These are phyloP conservation scores for Herpetomonas tarakana DNA, from an alignment of 208 protist species.

Conservation along the genomic window DNA sequence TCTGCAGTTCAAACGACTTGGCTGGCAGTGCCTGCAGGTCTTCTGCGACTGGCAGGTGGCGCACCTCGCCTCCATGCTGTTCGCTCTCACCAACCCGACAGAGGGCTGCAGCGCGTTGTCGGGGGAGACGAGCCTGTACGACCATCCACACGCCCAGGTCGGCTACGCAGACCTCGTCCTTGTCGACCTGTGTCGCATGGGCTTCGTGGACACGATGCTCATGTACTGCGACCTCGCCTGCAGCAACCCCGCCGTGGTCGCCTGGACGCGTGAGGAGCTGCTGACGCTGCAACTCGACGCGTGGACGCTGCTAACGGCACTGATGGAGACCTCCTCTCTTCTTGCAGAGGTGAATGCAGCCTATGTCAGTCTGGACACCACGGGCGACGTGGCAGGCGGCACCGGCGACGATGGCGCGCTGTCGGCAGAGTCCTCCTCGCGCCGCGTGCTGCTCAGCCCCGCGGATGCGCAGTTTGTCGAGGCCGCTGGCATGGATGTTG, in stretches of 20 bases:
- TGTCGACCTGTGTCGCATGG: slow-evolving; percentile 50
- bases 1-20: slow-evolving; percentile 73
- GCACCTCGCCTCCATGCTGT: slow-evolving; percentile 18
- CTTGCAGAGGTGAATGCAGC: neutral
- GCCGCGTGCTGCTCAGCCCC: slow-evolving; percentile 12
- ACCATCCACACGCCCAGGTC: neutral
- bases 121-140: neutral
- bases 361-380: neutral
- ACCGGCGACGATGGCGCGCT: slow-evolving; percentile 11
- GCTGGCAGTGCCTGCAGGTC: slow-evolving; percentile 65
- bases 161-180: slow-evolving; percentile 22
- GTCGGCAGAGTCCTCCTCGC: neutral
- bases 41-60: slow-evolving; percentile 66
- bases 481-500: slow-evolving; percentile 40
- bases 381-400: neutral
- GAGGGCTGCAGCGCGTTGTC: slow-evolving; percentile 2
- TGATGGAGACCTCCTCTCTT: slow-evolving; percentile 37
- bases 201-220: slow-evolving; percentile 67
- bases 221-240: slow-evolving; percentile 65
- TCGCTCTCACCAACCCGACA: neutral
- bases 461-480: slow-evolving; percentile 59
- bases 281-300: slow-evolving; percentile 60
- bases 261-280: slow-evolving; percentile 70
- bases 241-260: slow-evolving; percentile 36
- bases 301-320: slow-evolving; percentile 58